Conservation (phyloP, 2,329 filamentous ascomycete genomes). For the Blumeria hordei region DNA sequence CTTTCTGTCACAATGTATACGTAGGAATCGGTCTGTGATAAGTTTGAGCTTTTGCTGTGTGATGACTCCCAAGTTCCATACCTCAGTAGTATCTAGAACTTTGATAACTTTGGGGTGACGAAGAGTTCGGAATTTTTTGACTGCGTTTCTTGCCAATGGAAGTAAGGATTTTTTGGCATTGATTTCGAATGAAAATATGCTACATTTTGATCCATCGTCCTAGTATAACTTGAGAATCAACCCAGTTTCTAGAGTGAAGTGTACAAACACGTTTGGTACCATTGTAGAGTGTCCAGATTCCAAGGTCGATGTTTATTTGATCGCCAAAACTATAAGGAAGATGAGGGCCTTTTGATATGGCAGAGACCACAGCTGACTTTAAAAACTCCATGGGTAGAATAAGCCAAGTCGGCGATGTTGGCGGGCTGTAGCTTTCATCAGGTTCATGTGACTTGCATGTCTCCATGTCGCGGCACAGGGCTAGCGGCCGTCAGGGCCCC, state of each 20-base stretch:
- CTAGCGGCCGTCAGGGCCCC: too few species aligned
- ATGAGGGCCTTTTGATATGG: slow-evolving; percentile 80
- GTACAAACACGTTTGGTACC: slow-evolving; percentile 55
- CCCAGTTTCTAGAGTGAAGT: not conserved
- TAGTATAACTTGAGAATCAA: slow-evolving; percentile 17
- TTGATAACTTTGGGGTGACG: slow-evolving; percentile 88
- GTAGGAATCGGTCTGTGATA: slow-evolving; percentile 56
- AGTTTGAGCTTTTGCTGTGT: not conserved
- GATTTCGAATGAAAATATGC: slow-evolving; percentile 90
- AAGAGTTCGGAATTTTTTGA: slow-evolving; percentile 80
- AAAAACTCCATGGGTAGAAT: slow-evolving; percentile 62
- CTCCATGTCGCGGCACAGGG: too few species aligned
- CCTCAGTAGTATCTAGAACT: slow-evolving; percentile 83
- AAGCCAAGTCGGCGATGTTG: too few species aligned
- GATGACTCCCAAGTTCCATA: slow-evolving; percentile 18
- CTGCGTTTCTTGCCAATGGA: slow-evolving; percentile 74
- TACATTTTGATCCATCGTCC: slow-evolving; percentile 88
- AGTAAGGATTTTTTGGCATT: slow-evolving; percentile 55
- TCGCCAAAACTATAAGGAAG: slow-evolving; percentile 89
- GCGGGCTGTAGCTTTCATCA: too few species aligned
- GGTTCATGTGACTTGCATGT: too few species aligned
- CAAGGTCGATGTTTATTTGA: slow-evolving; percentile 72
- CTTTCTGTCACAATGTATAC: slow-evolving; percentile 94
- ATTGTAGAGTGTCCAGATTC: slow-evolving; percentile 91
- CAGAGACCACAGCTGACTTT: slow-evolving; percentile 90